Percentiles rank a stretch among this genome's conserved stretches.
Conservation (phyloP, 192 early-diverging fungal genomes). For the Coemansia sp. region DNA sequence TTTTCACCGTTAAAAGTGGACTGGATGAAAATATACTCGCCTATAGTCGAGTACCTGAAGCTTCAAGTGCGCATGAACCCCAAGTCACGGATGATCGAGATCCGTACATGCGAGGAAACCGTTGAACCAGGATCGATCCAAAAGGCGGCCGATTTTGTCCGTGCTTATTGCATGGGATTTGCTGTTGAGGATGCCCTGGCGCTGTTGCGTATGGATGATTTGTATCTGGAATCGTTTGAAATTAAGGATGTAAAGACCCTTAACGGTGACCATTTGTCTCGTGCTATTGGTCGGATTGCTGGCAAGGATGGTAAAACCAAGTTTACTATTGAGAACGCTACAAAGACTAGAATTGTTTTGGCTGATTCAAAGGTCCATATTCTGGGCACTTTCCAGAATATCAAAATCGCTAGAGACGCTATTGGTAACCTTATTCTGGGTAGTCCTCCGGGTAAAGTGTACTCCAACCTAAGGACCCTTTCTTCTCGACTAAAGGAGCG, state of each 20-base stretch:
- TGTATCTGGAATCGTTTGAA: constrained; percentile 96
- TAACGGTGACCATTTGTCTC: constrained; percentile 90
- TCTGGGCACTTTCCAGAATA: constrained; percentile 94
- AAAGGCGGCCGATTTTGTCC: constrained; percentile 96
- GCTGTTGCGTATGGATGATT: constrained; percentile 91
- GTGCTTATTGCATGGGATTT: constrained; percentile 92
- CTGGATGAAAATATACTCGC: constrained; percentile 96
- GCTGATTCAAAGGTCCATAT: constrained; percentile 98
- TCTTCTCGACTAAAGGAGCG: constrained; percentile 92
- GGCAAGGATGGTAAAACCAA: constrained; percentile 97
- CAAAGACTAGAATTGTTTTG: constrained; percentile 92
- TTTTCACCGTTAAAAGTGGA: constrained; percentile 86
- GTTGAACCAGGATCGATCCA: constrained; percentile 87
- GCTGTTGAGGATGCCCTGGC: constrained; percentile 93
- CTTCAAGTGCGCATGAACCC: constrained; percentile 96
- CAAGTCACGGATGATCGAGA: constrained; percentile 84
- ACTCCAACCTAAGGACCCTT: constrained; percentile 83
- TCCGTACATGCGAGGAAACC: constrained; percentile 83
- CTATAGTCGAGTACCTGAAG: constrained; percentile 93
- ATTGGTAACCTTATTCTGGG: constrained; percentile 90
- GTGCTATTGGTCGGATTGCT: constrained; percentile 97
- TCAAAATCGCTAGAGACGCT: constrained; percentile 93
- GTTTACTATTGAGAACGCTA: constrained; percentile 96
- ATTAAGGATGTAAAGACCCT: constrained; percentile 98
- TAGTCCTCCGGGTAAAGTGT: constrained; percentile 95